Conservation (phyloP, 129 eudicot genomes). For the Lactuca saligna region DNA sequence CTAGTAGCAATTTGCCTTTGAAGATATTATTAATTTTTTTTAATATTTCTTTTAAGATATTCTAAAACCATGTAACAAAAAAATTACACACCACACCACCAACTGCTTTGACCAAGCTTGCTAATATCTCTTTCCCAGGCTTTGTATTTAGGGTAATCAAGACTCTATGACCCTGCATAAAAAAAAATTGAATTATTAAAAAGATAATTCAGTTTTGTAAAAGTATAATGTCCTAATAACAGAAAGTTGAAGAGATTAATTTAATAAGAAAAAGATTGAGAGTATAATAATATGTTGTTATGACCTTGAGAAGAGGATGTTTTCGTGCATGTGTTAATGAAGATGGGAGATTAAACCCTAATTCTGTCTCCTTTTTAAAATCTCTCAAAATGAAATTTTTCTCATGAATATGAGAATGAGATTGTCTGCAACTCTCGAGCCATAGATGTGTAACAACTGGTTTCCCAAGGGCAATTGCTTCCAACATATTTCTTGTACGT, state of each 20-base stretch:
- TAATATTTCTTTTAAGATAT: too few relatives aligned
- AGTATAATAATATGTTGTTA: background rate
- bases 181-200: background rate
- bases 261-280: too few relatives aligned
- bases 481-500: constrained; percentile 92
- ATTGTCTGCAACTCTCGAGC: constrained; percentile 88
- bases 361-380: constrained; percentile 74
- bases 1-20: too few relatives aligned
- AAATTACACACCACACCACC: constrained; percentile 66
- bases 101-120: constrained; percentile 90
- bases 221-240: too few relatives aligned
- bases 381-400: constrained; percentile 77
- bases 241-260: too few relatives aligned
- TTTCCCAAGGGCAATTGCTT: constrained; percentile 89
- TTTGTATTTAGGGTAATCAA: constrained; percentile 82
- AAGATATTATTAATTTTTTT: too few relatives aligned
- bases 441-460: constrained; percentile 84
- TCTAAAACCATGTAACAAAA: background rate
- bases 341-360: constrained; percentile 72
- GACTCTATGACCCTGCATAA: constrained; percentile 69
- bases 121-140: constrained; percentile 81
- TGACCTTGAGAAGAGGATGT: constrained; percentile 73
- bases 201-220: too few relatives aligned
- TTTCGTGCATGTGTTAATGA: constrained; percentile 67
- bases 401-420: constrained; percentile 76